A percentile compares a stretch with the other conserved stretches of the same genome.
These are phyloP conservation scores for Bifiguratus adelaidae DNA, from an alignment of 192 early-diverging fungal species.

Conservation along the genomic window DNA sequence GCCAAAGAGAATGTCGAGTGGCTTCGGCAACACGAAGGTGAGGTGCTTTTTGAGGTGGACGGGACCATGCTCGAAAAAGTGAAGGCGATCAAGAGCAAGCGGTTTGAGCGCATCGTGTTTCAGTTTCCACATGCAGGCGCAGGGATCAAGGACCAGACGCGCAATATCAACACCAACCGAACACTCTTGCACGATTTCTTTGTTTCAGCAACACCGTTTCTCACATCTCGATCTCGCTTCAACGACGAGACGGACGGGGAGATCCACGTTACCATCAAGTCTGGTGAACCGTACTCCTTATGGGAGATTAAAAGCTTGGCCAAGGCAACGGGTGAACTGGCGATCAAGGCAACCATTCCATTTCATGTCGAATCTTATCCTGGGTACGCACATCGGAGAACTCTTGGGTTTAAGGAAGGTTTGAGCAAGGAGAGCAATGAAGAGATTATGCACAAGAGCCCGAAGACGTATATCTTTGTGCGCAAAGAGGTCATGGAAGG, in stretches of 20 bases:
- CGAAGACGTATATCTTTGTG: constrained; percentile 67
- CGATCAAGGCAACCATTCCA: constrained; percentile 35
- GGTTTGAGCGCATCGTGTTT: constrained; percentile 82
- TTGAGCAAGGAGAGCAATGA: constrained; percentile 61
- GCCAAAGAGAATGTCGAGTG: constrained; percentile 52
- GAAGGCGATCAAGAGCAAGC: constrained; percentile 39
- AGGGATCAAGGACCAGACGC: constrained; percentile 87
- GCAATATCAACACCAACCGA: constrained; percentile 80
- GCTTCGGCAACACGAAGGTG: constrained; percentile 49
- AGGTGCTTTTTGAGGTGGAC: constrained; percentile 69
- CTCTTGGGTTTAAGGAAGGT: constrained; percentile 87
- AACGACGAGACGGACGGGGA: constrained; percentile 33
- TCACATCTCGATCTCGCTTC: constrained; percentile 23
- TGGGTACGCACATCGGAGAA: constrained; percentile 87
- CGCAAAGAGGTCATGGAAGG: constrained; percentile 29
- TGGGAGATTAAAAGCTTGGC: constrained; percentile 81
- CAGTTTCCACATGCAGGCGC: constrained; percentile 88
- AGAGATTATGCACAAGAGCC: constrained; percentile 59
- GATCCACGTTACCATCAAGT: constrained; percentile 81
- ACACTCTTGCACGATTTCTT: constrained; percentile 52
- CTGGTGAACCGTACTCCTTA: constrained; percentile 72
- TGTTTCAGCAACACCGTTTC: constrained; percentile 34
- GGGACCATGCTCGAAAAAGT: constrained; percentile 52
- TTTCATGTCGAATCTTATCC: constrained; percentile 64
- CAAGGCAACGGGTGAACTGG: constrained; percentile 46